Percentiles rank a stretch among this genome's conserved stretches.
phyloP scores from a whole-genome alignment of 805 yeast species.

The Scheffersomyces ergatensis region DNA sequence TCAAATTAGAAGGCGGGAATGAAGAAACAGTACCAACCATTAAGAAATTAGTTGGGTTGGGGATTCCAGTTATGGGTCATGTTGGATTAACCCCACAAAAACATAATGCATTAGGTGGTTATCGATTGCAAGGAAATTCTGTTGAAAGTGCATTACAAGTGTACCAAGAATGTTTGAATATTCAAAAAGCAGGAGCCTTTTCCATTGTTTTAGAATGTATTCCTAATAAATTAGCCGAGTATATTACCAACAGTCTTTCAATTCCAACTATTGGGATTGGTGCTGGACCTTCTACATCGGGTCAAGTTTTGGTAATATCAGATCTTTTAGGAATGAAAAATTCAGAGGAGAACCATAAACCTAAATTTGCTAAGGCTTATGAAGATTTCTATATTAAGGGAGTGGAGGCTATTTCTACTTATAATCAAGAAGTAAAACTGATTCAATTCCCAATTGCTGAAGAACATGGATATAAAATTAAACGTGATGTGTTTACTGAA shows the following conservation, averaged over 20 bases:
- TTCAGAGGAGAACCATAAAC: conserved; percentile 42
- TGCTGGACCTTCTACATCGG: conserved; percentile 80
- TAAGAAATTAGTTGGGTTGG: conserved; percentile 54
- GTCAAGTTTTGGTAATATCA: conserved; percentile 86
- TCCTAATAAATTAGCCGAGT: conserved; percentile 67
- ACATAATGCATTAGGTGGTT: conserved; percentile 77
- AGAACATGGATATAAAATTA: conserved; percentile 66
- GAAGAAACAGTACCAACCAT: conserved; percentile 54
- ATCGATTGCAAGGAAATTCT: conserved; percentile 77
- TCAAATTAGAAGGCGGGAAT: conserved; percentile 82
- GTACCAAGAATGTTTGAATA: conserved; percentile 61
- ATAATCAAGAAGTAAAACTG: conserved; percentile 56
- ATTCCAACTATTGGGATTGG: conserved; percentile 96
- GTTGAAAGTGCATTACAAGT: conserved; percentile 53
- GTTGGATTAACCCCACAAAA: conserved; percentile 92
- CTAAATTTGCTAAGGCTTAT: conserved; percentile 76
- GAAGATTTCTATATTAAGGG: conserved; percentile 49
- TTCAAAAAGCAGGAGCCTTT: conserved; percentile 78
- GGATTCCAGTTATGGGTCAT: conserved; percentile 90
- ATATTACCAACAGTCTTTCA: conserved; percentile 55
- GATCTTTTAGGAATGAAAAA: conserved; percentile 79
- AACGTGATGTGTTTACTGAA: conserved; percentile 51
- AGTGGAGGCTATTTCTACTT: conserved; percentile 49
- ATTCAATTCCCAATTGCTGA: conserved; percentile 59
- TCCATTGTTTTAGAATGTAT: conserved; percentile 79